Conservation (phyloP, 2,329 filamentous ascomycete species). For the Diaporthe helianthi region DNA sequence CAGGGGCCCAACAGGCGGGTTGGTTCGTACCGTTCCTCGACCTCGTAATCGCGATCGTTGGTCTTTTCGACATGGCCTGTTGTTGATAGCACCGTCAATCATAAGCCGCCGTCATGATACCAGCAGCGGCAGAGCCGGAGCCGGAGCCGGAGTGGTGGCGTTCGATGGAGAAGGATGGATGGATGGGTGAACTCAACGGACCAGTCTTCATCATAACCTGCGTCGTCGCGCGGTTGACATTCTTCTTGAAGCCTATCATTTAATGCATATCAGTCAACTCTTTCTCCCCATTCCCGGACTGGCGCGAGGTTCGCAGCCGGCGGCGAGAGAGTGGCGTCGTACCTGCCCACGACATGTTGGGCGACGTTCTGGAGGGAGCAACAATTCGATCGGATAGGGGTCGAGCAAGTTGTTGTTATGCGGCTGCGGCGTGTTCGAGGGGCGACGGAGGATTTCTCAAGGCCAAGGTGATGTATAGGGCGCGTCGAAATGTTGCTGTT, state of each 20-base stretch:
- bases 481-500: neutral
- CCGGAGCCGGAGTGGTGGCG: neutral
- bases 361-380: constrained; percentile 24
- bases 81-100: constrained; percentile 47
- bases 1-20: neutral
- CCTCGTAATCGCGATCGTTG: constrained; percentile 97
- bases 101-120: neutral
- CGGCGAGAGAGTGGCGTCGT: constrained; percentile 35
- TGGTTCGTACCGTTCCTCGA: constrained; percentile 78
- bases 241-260: constrained; percentile 81
- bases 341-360: constrained; percentile 58
- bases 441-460: neutral
- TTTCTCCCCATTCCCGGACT: neutral
- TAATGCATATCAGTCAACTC: neutral
- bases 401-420: neutral
- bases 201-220: constrained; percentile 99
- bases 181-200: constrained; percentile 52
- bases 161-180: neutral
- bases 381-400: neutral
- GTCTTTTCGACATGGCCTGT: constrained; percentile 95
- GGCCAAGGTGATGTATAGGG: neutral
- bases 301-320: constrained; percentile 34
- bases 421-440: neutral
- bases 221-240: constrained; percentile 98
- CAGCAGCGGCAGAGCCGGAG: neutral